Conservation (phyloP, 768 basidiomycete species). For the Lentinus tigrinus region DNA sequence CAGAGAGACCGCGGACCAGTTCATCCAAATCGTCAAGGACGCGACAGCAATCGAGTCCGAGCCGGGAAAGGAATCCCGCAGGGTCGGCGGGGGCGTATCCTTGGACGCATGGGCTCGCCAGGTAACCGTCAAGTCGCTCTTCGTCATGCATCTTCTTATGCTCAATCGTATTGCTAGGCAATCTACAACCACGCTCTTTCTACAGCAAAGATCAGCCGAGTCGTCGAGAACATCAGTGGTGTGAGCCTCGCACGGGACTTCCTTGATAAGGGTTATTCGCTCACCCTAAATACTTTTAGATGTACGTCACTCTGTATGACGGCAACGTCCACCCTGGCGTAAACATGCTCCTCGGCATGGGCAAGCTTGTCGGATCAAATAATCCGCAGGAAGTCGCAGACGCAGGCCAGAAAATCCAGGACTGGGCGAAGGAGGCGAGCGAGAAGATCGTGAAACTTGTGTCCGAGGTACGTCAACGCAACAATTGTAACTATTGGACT, state of each 20-base stretch:
- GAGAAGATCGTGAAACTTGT: not conserved
- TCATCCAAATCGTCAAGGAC: conserved; percentile 2
- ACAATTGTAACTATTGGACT: no score
- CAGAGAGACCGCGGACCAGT: not conserved
- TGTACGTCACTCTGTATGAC: conserved; percentile 2
- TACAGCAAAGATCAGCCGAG: not conserved
- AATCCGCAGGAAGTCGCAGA: not conserved
- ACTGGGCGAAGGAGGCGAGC: conserved; percentile 2
- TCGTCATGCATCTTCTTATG: not conserved
- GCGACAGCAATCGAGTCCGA: not conserved
- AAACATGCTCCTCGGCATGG: conserved; percentile 6
- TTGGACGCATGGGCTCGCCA: not conserved
- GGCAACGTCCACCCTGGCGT: conserved; percentile 1
- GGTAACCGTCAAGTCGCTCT: not conserved
- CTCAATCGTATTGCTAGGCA: not conserved
- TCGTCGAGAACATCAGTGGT: conserved; percentile 1
- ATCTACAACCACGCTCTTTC: conserved; percentile 3
- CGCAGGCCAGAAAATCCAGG: not conserved
- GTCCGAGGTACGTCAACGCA: not conserved
- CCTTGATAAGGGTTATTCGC: not conserved
- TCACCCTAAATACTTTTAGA: not conserved
- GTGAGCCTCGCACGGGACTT: not conserved
- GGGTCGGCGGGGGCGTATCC: not conserved
- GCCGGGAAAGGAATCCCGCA: not conserved
- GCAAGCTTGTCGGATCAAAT: not conserved